Percentiles rank a stretch among this genome's conserved stretches.
These are phyloP conservation scores for Entamoeba invadens DNA, from an alignment of 208 protist species.

Conservation along the genomic window DNA sequence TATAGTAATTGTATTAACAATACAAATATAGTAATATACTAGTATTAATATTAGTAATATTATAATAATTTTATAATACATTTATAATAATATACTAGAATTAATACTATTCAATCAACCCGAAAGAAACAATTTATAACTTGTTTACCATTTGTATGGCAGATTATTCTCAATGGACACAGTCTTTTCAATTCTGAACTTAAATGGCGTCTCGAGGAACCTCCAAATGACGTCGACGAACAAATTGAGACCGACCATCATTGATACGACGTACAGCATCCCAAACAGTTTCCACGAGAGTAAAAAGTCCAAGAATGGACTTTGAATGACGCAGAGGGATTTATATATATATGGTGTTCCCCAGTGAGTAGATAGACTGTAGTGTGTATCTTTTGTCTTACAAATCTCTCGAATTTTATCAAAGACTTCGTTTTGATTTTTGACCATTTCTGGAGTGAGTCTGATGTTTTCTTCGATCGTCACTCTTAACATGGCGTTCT, in stretches of 20 bases:
- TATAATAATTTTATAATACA: too few relatives aligned
- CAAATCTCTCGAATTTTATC: neutral
- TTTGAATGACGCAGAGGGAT: neutral
- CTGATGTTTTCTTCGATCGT: neutral
- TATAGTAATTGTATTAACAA: too few relatives aligned
- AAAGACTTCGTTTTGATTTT: neutral
- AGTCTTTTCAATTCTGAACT: neutral
- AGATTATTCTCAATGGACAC: neutral
- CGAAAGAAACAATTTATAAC: too few relatives aligned
- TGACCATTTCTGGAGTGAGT: neutral
- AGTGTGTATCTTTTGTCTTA: neutral
- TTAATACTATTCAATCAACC: too few relatives aligned
- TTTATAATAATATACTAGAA: too few relatives aligned
- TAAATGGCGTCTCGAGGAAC: neutral
- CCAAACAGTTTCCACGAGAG: neutral
- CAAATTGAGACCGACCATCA: neutral
- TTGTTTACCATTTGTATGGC: neutral
- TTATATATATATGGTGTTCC: neutral
- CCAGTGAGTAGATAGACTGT: neutral
- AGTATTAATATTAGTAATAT: too few relatives aligned
- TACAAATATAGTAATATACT: too few relatives aligned
- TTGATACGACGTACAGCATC: neutral
- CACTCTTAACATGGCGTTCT: neutral
- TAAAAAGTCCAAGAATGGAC: neutral
- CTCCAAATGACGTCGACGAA: neutral